A percentile compares a stretch with the other conserved stretches of the same genome.
Evolutionary conservation across 2,329 filamentous ascomycete genomes (phyloP).

Genomic region (Talaromyces sp.): DNA sequence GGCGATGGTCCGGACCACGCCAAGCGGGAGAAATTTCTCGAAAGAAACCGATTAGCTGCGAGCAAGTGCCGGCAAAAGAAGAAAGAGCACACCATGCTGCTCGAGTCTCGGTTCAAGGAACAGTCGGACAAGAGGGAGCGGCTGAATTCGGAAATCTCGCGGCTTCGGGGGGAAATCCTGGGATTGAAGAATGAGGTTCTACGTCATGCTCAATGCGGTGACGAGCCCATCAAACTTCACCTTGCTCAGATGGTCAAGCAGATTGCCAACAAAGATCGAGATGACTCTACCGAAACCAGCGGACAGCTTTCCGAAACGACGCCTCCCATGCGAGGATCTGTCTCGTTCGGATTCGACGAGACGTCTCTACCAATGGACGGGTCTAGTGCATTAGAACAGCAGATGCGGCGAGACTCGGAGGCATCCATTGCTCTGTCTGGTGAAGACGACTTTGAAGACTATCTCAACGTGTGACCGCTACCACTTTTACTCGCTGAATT

Average conservation of each 20-base stretch:
- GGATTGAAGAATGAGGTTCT: constrained; percentile 40
- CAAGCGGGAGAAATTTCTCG: constrained; percentile 52
- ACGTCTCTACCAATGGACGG: constrained; percentile 26
- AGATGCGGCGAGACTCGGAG: constrained; percentile 31
- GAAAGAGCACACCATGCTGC: constrained; percentile 53
- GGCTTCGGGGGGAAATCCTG: constrained; percentile 36
- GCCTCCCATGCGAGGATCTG: constrained; percentile 11
- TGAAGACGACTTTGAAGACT: constrained; percentile 32
- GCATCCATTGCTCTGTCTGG: constrained; percentile 29
- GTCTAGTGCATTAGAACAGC: constrained; percentile 27
- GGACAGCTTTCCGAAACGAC: background rate
- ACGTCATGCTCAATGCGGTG: constrained; percentile 38
- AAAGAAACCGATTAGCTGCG: constrained; percentile 58
- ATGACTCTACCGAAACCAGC: constrained; percentile 15
- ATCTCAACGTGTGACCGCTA: constrained; percentile 30
- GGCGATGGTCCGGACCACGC: constrained; percentile 25
- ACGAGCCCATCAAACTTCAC: constrained; percentile 37
- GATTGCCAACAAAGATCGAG: constrained; percentile 30
- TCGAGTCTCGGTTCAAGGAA: constrained; percentile 44
- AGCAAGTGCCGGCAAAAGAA: constrained; percentile 62
- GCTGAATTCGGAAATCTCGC: constrained; percentile 33
- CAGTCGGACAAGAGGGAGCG: constrained; percentile 33
- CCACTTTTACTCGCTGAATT: background rate
- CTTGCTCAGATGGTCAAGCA: constrained; percentile 38
- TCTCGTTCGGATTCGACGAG: constrained; percentile 37